phyloP scores from a whole-genome alignment of 805 yeast species.

The Saccharomyces jurei region DNA sequence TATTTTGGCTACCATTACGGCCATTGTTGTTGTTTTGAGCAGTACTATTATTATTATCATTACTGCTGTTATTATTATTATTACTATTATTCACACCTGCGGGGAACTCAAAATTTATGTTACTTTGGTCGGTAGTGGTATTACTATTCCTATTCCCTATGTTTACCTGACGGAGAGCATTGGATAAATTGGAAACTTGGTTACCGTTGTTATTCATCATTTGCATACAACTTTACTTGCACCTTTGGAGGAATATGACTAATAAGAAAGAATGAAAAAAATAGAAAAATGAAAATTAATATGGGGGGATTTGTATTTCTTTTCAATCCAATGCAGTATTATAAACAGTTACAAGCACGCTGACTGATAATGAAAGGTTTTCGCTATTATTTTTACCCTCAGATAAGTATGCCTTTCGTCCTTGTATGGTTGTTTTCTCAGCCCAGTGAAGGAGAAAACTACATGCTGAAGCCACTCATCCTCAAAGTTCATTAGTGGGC shows the following conservation, averaged over 20 bases:
- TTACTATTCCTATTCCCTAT: slow-evolving; percentile 21
- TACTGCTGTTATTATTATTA: slow-evolving; percentile 1
- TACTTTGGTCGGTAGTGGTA: slow-evolving; percentile 24
- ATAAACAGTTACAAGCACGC: background rate
- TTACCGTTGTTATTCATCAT: slow-evolving; percentile 1
- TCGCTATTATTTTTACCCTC: background rate
- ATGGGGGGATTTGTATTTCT: background rate
- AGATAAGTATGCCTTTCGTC: background rate
- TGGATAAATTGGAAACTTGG: slow-evolving; percentile 30
- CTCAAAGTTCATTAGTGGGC: background rate
- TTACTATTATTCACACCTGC: slow-evolving; percentile 1
- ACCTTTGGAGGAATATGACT: background rate
- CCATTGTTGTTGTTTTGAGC: slow-evolving; percentile 8
- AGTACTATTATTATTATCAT: slow-evolving; percentile 2
- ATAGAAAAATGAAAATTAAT: background rate
- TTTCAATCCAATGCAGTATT: background rate
- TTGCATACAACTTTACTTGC: background rate
- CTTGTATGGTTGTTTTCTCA: background rate
- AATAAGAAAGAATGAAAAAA: background rate
- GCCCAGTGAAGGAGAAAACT: background rate
- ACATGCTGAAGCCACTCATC: background rate
- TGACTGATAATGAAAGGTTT: background rate
- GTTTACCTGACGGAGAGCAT: slow-evolving; percentile 31
- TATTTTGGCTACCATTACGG: slow-evolving; percentile 6
- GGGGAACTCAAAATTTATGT: slow-evolving; percentile 19